A percentile compares a stretch with the other conserved stretches of the same genome.
These are phyloP conservation scores for Starmerella khaoyaiensis DNA, from an alignment of 805 yeast species.

Conservation along the genomic window DNA sequence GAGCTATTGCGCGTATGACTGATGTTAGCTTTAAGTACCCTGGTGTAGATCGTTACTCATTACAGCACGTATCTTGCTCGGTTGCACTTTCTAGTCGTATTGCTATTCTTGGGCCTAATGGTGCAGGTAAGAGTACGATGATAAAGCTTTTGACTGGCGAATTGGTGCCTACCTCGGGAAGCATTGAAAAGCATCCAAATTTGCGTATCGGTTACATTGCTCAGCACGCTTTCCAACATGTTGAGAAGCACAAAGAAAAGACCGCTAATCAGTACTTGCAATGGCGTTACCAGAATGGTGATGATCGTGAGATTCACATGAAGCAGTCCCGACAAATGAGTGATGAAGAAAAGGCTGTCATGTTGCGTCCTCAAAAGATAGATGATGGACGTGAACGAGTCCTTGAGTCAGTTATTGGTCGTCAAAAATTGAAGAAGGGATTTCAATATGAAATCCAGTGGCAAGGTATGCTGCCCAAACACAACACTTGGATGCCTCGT, in stretches of 20 bases:
- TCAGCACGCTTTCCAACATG: conserved; percentile 96
- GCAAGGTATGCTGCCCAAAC: conserved; percentile 83
- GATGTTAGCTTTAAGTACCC: conserved; percentile 84
- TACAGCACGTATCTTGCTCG: conserved; percentile 72
- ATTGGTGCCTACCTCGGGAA: conserved; percentile 71
- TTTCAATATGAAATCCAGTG: conserved; percentile 96
- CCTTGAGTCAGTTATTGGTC: conserved; percentile 90
- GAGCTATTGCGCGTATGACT: conserved; percentile 81
- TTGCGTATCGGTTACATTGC: conserved; percentile 97
- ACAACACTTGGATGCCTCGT: conserved; percentile 84
- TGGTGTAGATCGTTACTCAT: conserved; percentile 73
- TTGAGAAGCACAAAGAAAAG: conserved; percentile 91
- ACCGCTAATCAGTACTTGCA: conserved; percentile 96
- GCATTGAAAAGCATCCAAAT: conserved; percentile 95
- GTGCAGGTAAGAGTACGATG: conserved; percentile 96
- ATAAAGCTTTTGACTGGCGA: conserved; percentile 91
- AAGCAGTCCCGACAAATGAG: conserved; percentile 86
- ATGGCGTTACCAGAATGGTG: conserved; percentile 97
- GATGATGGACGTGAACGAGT: conserved; percentile 77
- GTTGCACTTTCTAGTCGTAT: conserved; percentile 91
- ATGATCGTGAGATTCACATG: conserved; percentile 88
- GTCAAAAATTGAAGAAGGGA: conserved; percentile 90
- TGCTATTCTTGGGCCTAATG: conserved; percentile 93
- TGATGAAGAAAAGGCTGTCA: conserved; percentile 60
- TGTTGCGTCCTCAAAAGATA: conserved; percentile 65